Base-by-base conservation (phyloP, 1,284 basidiomycete genomes). In the Wallemia mellicola region DNA sequence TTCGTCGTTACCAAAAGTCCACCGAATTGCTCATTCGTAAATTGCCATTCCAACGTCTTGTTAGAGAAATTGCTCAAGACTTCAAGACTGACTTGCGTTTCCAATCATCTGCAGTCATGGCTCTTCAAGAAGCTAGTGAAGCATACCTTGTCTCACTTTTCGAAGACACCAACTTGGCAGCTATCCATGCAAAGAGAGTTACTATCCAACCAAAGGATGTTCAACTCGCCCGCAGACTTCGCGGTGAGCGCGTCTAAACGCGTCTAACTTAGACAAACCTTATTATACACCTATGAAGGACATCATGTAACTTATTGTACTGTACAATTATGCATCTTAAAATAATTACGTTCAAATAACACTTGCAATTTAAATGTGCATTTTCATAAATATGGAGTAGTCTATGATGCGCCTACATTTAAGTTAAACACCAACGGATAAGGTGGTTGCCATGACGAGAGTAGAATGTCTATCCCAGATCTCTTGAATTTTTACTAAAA, bases 1-100 rank as follows among this genome's bases (percentile, higher is more conserved):
- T 95, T 68, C 79, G 89, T 75, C 81, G 87, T 60, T 95, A 94
- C 79, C 89, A 94, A 72, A 89, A 87, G 75, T 87, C 86, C 67
- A 88, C 91, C 60, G 85, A 89, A 73, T 75, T 91, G 64, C 78
- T 91, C 62, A 89, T 89, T 71, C 79, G 87, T 67, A 91, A 88
- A 73, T 25, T 28, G 9, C 28, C 28, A 30, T 30, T 30, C 28
- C 28, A 30, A 17, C 28, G 28, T 30, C 28, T 30, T 17, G 28
- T 30, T 17, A 30, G 28, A 30, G 28, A 30, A 30, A 30, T 30
- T 30, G 28, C 28, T 17, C 28, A 30, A 30, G 28, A 30, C 28
- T 30, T 30, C 28, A 30, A 30, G 28, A 30, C 28, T 7, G 28
- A 30, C 28, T 30, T 30, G 28, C 28, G 28, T 30, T 30, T 30